These are phyloP conservation scores for Intubia oerlemansii DNA, from an alignment of 2,329 filamentous ascomycete species.

Conservation along the genomic window DNA sequence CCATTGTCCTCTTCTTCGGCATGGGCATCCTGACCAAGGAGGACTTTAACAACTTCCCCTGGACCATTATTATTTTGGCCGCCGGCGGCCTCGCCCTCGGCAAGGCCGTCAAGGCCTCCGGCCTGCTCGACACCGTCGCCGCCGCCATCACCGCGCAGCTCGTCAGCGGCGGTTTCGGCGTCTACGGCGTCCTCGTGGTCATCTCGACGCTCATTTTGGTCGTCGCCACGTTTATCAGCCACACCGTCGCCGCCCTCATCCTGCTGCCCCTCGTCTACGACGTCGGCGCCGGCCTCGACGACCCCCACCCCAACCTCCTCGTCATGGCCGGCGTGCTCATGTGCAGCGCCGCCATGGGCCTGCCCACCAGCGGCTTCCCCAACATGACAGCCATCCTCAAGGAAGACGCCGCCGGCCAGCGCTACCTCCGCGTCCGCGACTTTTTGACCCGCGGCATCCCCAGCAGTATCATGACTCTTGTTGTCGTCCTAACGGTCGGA, in stretches of 20 bases:
- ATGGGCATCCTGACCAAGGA: slow-evolving; percentile 93
- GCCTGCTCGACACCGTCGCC: slow-evolving; percentile 76
- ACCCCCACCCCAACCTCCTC: slow-evolving; percentile 81
- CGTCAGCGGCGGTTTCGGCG: slow-evolving; percentile 48
- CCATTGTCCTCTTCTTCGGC: slow-evolving; percentile 88
- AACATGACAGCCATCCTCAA: slow-evolving; percentile 99
- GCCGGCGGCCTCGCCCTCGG: slow-evolving; percentile 83
- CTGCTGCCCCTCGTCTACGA: slow-evolving; percentile 77
- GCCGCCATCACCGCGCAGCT: slow-evolving; percentile 52
- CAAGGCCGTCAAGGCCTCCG: slow-evolving; percentile 84
- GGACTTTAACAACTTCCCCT: slow-evolving; percentile 99
- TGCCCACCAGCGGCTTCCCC: slow-evolving; percentile 90
- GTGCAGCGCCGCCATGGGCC: slow-evolving; percentile 92
- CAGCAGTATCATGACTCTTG: slow-evolving; percentile 59
- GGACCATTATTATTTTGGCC: slow-evolving; percentile 98
- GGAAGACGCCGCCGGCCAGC: slow-evolving; percentile 80
- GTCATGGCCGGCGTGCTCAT: slow-evolving; percentile 93
- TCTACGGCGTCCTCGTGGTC: slow-evolving; percentile 73
- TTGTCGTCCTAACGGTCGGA: slow-evolving; percentile 69
- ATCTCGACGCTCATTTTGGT: slow-evolving; percentile 73
- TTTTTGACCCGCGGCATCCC: slow-evolving; percentile 91
- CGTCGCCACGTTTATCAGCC: slow-evolving; percentile 92
- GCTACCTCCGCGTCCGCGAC: slow-evolving; percentile 81
- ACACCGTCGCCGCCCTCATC: slow-evolving; percentile 90
- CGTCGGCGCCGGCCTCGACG: slow-evolving; percentile 65